Conservation (phyloP, 1,139 yeast species). For the Candida frijolesensis region DNA sequence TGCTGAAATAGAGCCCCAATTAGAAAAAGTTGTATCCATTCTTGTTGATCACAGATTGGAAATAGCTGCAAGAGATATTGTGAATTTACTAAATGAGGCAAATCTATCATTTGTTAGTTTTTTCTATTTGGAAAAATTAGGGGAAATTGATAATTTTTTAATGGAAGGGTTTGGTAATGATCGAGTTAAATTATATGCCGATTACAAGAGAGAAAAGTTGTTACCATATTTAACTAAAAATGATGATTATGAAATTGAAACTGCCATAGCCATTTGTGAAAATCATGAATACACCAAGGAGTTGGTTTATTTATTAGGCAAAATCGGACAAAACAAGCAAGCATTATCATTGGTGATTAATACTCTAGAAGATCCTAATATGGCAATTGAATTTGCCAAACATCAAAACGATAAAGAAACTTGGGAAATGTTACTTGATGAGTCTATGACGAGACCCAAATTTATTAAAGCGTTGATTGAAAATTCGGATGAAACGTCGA, state of each 20-base stretch:
- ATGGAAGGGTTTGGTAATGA: slow-evolving; percentile 65
- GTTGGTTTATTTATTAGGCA: slow-evolving; percentile 78
- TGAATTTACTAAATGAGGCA: slow-evolving; percentile 46
- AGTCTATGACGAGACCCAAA: slow-evolving; percentile 70
- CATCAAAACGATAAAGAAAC: slow-evolving; percentile 71
- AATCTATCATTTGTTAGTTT: slow-evolving; percentile 58
- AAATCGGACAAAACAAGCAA: slow-evolving; percentile 75
- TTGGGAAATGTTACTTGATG: slow-evolving; percentile 75
- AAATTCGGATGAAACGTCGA: slow-evolving; percentile 59
- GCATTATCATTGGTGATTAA: slow-evolving; percentile 80
- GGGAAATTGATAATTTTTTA: slow-evolving; percentile 54
- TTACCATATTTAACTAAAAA: slow-evolving; percentile 48
- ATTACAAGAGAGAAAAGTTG: slow-evolving; percentile 55
- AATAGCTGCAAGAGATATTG: slow-evolving; percentile 52
- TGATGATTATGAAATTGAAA: slow-evolving; percentile 66
- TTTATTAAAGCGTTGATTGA: slow-evolving; percentile 77
- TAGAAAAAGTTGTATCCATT: slow-evolving; percentile 52
- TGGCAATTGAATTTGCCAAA: slow-evolving; percentile 81
- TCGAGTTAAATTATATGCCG: slow-evolving; percentile 64
- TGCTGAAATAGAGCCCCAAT: slow-evolving; percentile 37
- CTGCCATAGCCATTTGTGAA: slow-evolving; percentile 69
- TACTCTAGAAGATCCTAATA: slow-evolving; percentile 72
- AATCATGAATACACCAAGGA: slow-evolving; percentile 58
- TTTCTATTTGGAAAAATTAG: slow-evolving; percentile 59
- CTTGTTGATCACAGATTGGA: slow-evolving; percentile 70